Evolutionary conservation across 1,139 yeast species (phyloP), one percentile per base, ranked within the genome.

Genomic region (Zygoascus meyerae): DNA sequence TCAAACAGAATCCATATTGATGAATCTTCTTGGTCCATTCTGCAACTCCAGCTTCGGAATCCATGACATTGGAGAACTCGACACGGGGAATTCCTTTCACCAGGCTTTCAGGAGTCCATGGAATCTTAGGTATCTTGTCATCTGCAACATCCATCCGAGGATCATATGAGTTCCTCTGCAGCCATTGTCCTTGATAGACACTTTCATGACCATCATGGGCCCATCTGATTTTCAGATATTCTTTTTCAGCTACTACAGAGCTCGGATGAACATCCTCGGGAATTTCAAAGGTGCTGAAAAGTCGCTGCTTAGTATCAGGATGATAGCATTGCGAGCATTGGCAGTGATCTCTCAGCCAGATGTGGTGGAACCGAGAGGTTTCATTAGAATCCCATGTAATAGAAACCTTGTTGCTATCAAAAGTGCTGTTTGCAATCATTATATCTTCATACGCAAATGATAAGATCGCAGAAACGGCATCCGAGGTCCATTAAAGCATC

Each of bases 301-400:
- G 65, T 41, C 90, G 66, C 62, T 83, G 92, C 56, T 78, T 79
- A 21, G 90, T 83, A 44, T 68, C 63, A 2, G 73, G 68, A 57
- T 78, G 82, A 64, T 73, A 79, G 63, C 87, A 81, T 21, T 70
- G 57, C n/a, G 68, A 64, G 56, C 87, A 81, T 50, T 76, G 84
- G 58, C 90, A 83, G 56, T 78, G 75, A 62, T 83, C 92, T 44
- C 90, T 68, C 29, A 83, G 69, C 89, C 89, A 83, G 47, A 83
- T 70, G 61, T 74, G 64, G 61, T 80, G 83, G 49, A 49, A 67
- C 40, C 58, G 55, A 36, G 70, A 63, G 5, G 54, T 56, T 39
- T 52, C 48, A n/a, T 67, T 68, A 41, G 56, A 56, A 16, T 52
- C 53, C 68, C 70, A 66, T 17, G 57, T 57, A 15, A 66, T 55